A percentile compares a stretch with the other conserved stretches of the same genome.
phyloP scores from a whole-genome alignment of 2,329 filamentous ascomycete genomes.

The Geosmithia putterillii region DNA sequence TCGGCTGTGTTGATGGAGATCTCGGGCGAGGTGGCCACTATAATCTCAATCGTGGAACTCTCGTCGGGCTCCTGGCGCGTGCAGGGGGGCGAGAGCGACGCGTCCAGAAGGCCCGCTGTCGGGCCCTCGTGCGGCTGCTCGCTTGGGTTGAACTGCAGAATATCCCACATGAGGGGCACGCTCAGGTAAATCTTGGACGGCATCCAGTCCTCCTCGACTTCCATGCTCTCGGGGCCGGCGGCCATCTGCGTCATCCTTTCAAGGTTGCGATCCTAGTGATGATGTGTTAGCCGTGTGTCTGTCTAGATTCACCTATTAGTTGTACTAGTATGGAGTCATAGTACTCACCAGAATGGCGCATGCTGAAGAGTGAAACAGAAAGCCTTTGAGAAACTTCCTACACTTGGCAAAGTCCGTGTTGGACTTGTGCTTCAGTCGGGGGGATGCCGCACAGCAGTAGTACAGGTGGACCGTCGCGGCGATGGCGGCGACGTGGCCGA shows the following conservation, averaged over 20 bases:
- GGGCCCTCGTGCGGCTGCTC: conserved; percentile 21
- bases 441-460: conserved; percentile 36
- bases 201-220: conserved; percentile 37
- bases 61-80: conserved; percentile 19
- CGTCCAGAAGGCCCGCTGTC: conserved; percentile 25
- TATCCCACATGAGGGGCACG: conserved; percentile 39
- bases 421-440: conserved; percentile 35
- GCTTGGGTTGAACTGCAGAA: conserved; percentile 32
- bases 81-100: conserved; percentile 22
- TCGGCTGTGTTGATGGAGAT: conserved; percentile 37
- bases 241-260: conserved; percentile 36
- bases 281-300: conserved; percentile 7
- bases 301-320: not conserved
- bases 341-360: conserved; percentile 14
- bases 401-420: conserved; percentile 39
- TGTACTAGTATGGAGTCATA: no score
- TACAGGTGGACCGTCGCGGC: conserved; percentile 41
- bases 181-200: conserved; percentile 39
- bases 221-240: conserved; percentile 31
- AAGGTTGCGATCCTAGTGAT: conserved; percentile 29
- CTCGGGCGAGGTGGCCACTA: conserved; percentile 37
- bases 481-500: conserved; percentile 36
- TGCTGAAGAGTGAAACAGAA: conserved; percentile 31
- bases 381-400: conserved; percentile 32
- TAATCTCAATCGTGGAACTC: conserved; percentile 30